A percentile compares a stretch with the other conserved stretches of the same genome.
Evolutionary conservation across 352 stramenopile genomes (phyloP).

Genomic region (Chrysophaeum taylorii): DNA sequence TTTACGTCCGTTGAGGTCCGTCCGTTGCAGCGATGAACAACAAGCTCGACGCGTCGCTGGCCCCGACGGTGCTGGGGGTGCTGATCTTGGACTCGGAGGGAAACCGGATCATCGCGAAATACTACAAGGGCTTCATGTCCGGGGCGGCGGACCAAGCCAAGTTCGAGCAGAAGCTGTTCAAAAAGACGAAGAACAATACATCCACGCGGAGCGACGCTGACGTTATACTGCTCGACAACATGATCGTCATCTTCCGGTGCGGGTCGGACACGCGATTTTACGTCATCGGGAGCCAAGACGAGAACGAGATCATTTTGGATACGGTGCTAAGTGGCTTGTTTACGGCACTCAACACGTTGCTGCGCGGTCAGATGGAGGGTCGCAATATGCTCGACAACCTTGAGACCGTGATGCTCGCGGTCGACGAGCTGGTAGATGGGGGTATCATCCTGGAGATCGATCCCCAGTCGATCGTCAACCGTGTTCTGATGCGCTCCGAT

Average conservation of each 20-base stretch:
- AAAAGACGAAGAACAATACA: constrained; percentile 74
- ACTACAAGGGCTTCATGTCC: constrained; percentile 43
- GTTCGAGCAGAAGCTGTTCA: constrained; percentile 73
- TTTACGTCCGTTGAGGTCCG: no score
- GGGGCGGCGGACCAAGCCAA: constrained; percentile 48
- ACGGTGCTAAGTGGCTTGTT: constrained; percentile 67
- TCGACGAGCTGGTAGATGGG: constrained; percentile 75
- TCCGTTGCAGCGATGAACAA: no score
- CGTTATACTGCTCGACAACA: constrained; percentile 67
- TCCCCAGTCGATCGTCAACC: constrained; percentile 70
- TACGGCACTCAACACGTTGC: constrained; percentile 62
- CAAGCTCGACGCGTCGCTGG: no score
- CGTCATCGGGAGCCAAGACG: constrained; percentile 60
- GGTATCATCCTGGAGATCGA: constrained; percentile 73
- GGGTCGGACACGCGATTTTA: constrained; percentile 73
- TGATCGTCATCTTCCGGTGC: constrained; percentile 71
- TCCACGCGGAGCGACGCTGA: constrained; percentile 63
- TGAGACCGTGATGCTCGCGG: constrained; percentile 68
- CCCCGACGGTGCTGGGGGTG: background rate
- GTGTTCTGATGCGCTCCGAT: constrained; percentile 66
- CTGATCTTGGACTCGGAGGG: constrained; percentile 46
- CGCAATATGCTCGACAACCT: constrained; percentile 77
- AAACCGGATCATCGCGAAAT: constrained; percentile 74
- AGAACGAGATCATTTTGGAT: constrained; percentile 76
- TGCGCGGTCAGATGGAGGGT: constrained; percentile 67